A percentile compares a stretch with the other conserved stretches of the same genome.
phyloP scores from a whole-genome alignment of 192 early-diverging fungal species.

The Podila clonocystis region DNA sequence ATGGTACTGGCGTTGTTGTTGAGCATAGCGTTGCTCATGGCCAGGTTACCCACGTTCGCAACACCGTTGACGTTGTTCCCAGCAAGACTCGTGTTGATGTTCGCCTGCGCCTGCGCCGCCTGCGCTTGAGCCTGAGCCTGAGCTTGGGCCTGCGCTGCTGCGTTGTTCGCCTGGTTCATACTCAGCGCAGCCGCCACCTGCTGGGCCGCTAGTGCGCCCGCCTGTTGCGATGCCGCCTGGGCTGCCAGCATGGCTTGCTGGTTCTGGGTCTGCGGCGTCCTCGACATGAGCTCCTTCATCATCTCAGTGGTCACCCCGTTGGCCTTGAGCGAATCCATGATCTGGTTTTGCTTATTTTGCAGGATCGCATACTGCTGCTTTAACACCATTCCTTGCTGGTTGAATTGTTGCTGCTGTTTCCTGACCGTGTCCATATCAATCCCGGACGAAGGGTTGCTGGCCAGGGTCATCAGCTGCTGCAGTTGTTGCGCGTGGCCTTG shows the following conservation, averaged over 20 bases:
- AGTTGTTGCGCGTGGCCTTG: constrained; percentile 24
- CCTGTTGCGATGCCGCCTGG: constrained; percentile 15
- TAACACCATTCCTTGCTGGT: constrained; percentile 28
- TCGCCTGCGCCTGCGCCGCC: neutral
- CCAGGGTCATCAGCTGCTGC: constrained; percentile 10
- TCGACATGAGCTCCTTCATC: constrained; percentile 43
- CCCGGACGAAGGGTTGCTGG: constrained; percentile 19
- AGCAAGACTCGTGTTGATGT: neutral
- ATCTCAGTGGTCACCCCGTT: constrained; percentile 36
- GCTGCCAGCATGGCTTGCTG: constrained; percentile 25
- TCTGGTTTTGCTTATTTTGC: constrained; percentile 29
- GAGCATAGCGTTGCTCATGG: neutral
- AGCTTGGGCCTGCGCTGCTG: constrained; percentile 1
- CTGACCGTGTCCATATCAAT: constrained; percentile 2
- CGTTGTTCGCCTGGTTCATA: constrained; percentile 8
- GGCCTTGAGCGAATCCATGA: constrained; percentile 18
- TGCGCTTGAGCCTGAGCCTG: neutral
- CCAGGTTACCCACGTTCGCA: too few species aligned
- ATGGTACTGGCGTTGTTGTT: neutral
- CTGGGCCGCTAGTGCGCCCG: constrained; percentile 15
- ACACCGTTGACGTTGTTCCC: too few species aligned
- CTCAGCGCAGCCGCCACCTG: constrained; percentile 17
- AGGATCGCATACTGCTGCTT: constrained; percentile 22
- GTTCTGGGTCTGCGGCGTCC: constrained; percentile 10
- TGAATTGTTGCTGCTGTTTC: constrained; percentile 26